Evolutionary conservation across 2,329 filamentous ascomycete genomes (phyloP), one percentile per base, ranked within the genome.

Genomic region (Hypoxylon sp.): DNA sequence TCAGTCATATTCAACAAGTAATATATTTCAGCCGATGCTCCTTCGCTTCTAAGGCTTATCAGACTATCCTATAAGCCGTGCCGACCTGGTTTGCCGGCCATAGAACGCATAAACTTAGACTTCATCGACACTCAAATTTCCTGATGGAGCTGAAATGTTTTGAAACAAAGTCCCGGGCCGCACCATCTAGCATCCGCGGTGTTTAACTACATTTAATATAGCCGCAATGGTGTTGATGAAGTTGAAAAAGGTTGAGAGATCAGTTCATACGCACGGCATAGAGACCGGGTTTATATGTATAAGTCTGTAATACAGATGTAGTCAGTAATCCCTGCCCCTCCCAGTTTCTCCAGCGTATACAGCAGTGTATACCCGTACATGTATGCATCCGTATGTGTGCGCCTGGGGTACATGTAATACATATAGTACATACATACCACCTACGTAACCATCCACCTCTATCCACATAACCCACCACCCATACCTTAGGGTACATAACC

Each of bases 371-470:
- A 48, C 3, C 17, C 7, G 22, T 8, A 8, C 25, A 2, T 48
- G 11, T 44, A 46, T 44, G 31, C 20, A 55, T 64, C 35, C 51
- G 58, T 33, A 20, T 20, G 56, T 64, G 48, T 60, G 17, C 46
- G 63, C 20, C 56, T 33, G 53, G 57, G 58, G 62, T 68, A 60
- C 49, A 64, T 61, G 64, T 58, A 56, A 51, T 46, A 46, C 22
- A 6, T 50, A 44, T 42, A 37, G 49, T 53, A 51, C n/a, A 46
- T 59, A 60, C 13, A 30, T 51, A 40, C 6, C n/a, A 50, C 48
- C 46, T 35, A 51, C 31, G 2, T 61, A 46, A 31, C n/a, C 55
- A 35, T 40, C 17, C 48, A 54, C 20, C 27, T 20, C 33, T 33
- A 30, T 31, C 42, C 53, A 53, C 58, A n/a, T 56, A 48, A 58